These are phyloP conservation scores for Luffa acutangula DNA, from an alignment of 306 rosid genomes.

Conservation along the genomic window DNA sequence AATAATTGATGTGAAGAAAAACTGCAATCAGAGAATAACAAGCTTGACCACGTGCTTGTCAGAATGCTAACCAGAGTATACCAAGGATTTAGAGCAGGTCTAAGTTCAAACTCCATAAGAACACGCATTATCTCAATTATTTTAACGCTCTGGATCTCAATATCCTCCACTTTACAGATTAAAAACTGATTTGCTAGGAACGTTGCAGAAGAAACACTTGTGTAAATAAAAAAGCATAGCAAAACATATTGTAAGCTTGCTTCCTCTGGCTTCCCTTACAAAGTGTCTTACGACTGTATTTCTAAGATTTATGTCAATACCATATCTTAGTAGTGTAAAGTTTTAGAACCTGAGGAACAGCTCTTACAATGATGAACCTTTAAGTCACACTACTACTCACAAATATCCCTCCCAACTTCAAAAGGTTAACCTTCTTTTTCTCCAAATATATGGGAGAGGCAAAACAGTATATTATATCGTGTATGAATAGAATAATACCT, in stretches of 20 bases:
- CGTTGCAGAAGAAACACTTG: neutral
- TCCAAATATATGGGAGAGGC: neutral
- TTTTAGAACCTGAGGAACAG: neutral
- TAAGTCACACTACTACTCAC: neutral
- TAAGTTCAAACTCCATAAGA: neutral
- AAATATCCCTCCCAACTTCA: neutral
- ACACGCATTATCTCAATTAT: neutral
- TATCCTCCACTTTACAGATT: neutral
- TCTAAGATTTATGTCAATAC: neutral
- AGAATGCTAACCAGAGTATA: neutral
- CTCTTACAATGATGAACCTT: neutral
- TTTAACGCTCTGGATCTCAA: neutral
- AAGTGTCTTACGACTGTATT: neutral
- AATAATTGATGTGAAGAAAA: neutral
- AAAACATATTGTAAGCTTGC: neutral
- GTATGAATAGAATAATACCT: constrained; percentile 30
- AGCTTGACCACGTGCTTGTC: neutral
- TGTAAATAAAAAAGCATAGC: neutral
- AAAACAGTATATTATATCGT: neutral
- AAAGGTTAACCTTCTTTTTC: neutral
- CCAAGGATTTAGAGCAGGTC: neutral
- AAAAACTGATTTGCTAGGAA: neutral
- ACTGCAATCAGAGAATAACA: neutral
- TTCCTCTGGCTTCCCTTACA: neutral
- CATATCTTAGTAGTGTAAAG: neutral